Percentiles rank a stretch among this genome's conserved stretches.
Evolutionary conservation across 139 green algal genomes (phyloP).

Genomic region (Eudorina sp.): DNA sequence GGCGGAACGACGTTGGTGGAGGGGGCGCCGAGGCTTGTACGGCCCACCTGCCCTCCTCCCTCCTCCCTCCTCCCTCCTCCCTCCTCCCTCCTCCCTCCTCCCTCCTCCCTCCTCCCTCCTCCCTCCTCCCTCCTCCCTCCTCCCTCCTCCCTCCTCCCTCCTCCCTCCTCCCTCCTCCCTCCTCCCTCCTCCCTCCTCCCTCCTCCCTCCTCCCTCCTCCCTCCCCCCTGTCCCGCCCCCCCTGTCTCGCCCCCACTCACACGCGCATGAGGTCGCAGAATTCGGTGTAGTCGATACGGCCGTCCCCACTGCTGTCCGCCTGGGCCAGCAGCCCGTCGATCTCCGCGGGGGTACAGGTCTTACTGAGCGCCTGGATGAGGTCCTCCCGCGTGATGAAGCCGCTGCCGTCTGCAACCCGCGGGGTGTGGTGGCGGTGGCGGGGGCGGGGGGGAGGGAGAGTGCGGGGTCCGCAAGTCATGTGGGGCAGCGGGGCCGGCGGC

Average conservation of each 20-base stretch:
- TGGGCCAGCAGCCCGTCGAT: too few relatives aligned
- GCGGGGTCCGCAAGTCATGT: too few relatives aligned
- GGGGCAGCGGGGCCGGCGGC: too few relatives aligned
- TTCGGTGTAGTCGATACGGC: slow-evolving; percentile 81
- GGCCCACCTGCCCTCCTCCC: too few relatives aligned
- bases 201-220: background rate
- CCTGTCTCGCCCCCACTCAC: background rate
- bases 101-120: too few relatives aligned
- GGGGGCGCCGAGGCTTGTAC: too few relatives aligned
- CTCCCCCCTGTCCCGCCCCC: background rate
- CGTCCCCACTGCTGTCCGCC: slow-evolving; percentile 76
- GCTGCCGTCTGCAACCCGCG: slow-evolving; percentile 26
- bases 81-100: too few relatives aligned
- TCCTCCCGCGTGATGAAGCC: slow-evolving; percentile 48
- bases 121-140: too few relatives aligned
- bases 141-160: background rate
- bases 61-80: too few relatives aligned
- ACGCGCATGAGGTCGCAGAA: slow-evolving; percentile 75
- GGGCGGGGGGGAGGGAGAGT: too few relatives aligned
- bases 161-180: background rate
- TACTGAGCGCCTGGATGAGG: slow-evolving; percentile 38
- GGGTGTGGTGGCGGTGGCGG: too few relatives aligned
- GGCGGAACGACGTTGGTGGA: too few relatives aligned
- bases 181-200: background rate
- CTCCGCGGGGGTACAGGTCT: background rate